Base-by-base conservation (phyloP, 2,329 filamentous ascomycete species). In the Stachybotrys echinatus region DNA sequence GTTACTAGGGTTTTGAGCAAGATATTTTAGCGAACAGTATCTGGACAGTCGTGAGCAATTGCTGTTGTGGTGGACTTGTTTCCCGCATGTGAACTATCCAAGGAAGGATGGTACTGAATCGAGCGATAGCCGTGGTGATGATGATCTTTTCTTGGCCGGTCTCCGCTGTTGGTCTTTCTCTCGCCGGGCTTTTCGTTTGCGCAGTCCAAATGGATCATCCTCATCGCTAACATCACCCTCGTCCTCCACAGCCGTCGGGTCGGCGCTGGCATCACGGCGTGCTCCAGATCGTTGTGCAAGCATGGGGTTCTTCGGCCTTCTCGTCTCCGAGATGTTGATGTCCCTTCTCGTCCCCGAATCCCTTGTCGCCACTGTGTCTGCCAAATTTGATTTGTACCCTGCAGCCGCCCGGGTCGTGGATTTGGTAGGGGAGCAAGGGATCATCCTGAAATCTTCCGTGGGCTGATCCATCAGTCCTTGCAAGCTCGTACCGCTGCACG, bases 1-100 rank as follows among this genome's bases (percentile, higher is more conserved):
- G 78, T 85, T 8, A 77, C 79, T 58, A 75, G 79, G 56, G 79
- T 85, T 42, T 62, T 85, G 55, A 83, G 79, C 70, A 84, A 82
- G 67, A 85, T 86, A 54, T 86, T 87, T 58, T 86, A 61, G 58
- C 50, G 31, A 38, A 38, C 17, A 10, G 6, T 18, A 45, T 4
- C 42, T 23, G 17, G 12, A 19, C 19, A 43, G 7, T 5, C 40
- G 19, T 43, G 10, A 34, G 6, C 17, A 27, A 3, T 19, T 2
- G 19, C 5, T 5, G 19, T 8, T 34, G 27, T 42, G 10, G 39
- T n/a, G 20, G 39, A n/a, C 39, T 34, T 34, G n/a, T n/a, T 34
- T 34, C 27, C 27, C 14, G 27, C 14, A 6, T n/a, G 23, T 8
- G n/a, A n/a, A n/a, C 8, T 37, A 12, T 66, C 54, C 71, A 52